Base-by-base conservation (phyloP, 805 yeast genomes). In the Cyberlindnera mrakii region DNA sequence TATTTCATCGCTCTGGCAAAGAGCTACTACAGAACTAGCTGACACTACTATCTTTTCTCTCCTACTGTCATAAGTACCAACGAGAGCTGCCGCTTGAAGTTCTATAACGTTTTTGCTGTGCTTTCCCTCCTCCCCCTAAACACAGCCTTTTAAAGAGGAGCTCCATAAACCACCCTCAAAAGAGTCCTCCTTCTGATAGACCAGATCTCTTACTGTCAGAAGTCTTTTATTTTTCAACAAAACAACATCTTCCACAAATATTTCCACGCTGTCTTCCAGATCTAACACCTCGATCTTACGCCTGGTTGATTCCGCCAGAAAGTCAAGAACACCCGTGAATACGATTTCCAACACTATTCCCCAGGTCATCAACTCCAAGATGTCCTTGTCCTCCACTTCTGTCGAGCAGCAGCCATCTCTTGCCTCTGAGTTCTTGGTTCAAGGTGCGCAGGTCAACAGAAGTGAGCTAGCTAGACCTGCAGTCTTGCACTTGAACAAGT, bases 1-100 rank as follows among this genome's bases (percentile, higher is more conserved):
- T 9, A 6, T 11, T 16, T 23, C 16, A 32, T 18, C 18, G 20
- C 35, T 32, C 35, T 32, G 2, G 11, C 11, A 23, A 10, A 4
- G 27, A 23, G 27, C 27, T 11, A 23, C 27, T 23, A 10, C 27
- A 23, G 27, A 23, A 23, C 27, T 10, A 23, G 27, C 27, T 23
- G 27, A 23, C 27, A 23, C 27, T 23, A 23, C 13, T 8, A 23
- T 23, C 27, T 23, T 23, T 23, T 23, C 11, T 23, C 27, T 23
- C 27, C 4, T 23, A 23, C 27, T 23, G 27, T 15, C 33, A 16
- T 15, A 16, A 35, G n/a, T 15, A 33, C 33, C 35, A 15, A 70
- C 75, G 75, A 66, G 75, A 70, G 75, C 75, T 70, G 75, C 75
- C 75, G 75, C 72, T 61, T 70, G 73, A 55, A 41, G 58, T 48